Percentiles rank a stretch among this genome's conserved stretches.
phyloP scores from a whole-genome alignment of 208 protist genomes.

The Crithidia thermophila region DNA sequence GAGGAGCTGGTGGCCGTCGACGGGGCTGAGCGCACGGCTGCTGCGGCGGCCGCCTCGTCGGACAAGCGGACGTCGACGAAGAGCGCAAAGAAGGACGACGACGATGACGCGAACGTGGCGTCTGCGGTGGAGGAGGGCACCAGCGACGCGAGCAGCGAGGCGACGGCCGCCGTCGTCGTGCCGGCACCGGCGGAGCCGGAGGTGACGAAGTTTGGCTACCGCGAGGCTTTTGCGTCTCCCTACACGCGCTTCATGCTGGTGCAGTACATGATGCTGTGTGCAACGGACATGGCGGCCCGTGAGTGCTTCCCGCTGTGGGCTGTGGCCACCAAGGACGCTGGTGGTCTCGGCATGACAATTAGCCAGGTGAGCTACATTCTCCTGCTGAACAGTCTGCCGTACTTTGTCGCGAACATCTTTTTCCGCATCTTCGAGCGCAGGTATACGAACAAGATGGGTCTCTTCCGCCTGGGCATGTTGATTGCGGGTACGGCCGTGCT shows the following conservation, averaged over 20 bases:
- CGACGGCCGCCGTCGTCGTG: neutral
- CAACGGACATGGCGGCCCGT: conserved; percentile 34
- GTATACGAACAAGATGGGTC: conserved; percentile 43
- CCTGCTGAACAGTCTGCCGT: conserved; percentile 48
- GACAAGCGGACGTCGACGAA: neutral
- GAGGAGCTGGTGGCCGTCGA: neutral
- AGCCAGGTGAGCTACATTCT: conserved; percentile 44
- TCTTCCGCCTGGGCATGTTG: conserved; percentile 42
- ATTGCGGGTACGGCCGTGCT: conserved; percentile 21
- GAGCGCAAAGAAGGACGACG: too few relatives aligned
- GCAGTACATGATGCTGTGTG: conserved; percentile 59
- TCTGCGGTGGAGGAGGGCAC: too few relatives aligned
- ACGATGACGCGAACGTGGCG: too few relatives aligned
- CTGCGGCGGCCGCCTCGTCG: too few relatives aligned
- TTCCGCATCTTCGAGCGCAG: conserved; percentile 43
- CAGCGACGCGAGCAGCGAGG: too few relatives aligned
- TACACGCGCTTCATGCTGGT: conserved; percentile 53
- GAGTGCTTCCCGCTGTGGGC: conserved; percentile 59
- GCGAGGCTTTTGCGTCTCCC: conserved; percentile 36
- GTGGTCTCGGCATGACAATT: conserved; percentile 40
- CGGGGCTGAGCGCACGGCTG: too few relatives aligned
- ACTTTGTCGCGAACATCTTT: conserved; percentile 40
- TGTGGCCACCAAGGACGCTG: conserved; percentile 26
- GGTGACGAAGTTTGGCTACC: conserved; percentile 49
- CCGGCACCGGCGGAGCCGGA: neutral